Percentiles rank a stretch among this genome's conserved stretches.
These are phyloP conservation scores for Leptographium wingfieldii DNA, from an alignment of 2,329 filamentous ascomycete genomes.

Conservation along the genomic window DNA sequence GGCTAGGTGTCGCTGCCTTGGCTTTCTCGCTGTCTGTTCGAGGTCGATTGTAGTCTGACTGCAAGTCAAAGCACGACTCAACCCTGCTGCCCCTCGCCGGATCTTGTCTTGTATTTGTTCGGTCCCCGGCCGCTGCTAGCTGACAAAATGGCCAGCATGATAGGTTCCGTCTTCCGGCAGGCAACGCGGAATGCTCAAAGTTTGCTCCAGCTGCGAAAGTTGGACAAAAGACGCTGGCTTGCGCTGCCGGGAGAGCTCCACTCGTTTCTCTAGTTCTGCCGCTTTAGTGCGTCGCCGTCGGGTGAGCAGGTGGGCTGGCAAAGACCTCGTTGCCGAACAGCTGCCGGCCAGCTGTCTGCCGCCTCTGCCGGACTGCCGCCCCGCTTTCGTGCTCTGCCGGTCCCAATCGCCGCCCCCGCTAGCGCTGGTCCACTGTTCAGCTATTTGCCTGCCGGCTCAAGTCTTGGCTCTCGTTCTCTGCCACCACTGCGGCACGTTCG, in stretches of 20 bases:
- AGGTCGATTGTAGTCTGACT: neutral
- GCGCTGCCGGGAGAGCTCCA: neutral
- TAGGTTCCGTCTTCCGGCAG: neutral
- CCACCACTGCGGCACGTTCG: neutral
- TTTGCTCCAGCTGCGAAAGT: too few species aligned
- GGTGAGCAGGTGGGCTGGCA: too few species aligned
- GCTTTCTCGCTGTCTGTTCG: neutral
- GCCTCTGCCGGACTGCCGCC: neutral
- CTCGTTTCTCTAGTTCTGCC: neutral
- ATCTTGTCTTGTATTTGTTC: neutral
- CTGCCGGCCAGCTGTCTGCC: too few species aligned
- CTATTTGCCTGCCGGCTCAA: neutral
- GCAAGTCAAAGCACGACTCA: too few species aligned
- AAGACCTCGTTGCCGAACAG: too few species aligned
- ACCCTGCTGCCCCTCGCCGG: neutral
- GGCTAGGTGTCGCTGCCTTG: too few species aligned
- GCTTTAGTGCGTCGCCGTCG: neutral
- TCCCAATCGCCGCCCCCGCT: neutral
- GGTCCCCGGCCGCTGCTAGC: neutral
- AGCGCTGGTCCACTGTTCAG: neutral
- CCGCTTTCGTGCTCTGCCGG: neutral
- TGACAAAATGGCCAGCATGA: neutral
- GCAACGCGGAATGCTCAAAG: neutral
- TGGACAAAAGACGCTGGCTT: neutral
- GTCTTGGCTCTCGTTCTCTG: neutral